Conservation (phyloP, 805 yeast genomes). For the Wickerhamomyces alni region DNA sequence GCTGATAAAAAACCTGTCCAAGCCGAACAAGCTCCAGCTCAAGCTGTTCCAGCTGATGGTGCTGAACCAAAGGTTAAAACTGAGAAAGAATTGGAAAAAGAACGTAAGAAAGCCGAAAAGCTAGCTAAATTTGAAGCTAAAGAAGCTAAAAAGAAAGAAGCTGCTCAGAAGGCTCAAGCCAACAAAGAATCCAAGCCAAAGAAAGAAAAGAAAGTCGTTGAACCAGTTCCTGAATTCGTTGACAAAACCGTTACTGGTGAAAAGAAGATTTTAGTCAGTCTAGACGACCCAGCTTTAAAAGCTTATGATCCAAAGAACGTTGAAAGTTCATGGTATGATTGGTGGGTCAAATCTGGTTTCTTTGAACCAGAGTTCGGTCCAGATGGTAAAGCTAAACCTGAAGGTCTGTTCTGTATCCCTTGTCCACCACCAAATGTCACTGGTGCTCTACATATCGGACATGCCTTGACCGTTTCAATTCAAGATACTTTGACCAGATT, state of each 20-base stretch:
- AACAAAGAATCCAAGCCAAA: slow-evolving; percentile 49
- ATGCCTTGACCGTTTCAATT: slow-evolving; percentile 90
- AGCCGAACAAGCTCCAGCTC: background rate
- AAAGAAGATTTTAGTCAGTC: slow-evolving; percentile 78
- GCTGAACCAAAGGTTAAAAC: slow-evolving; percentile 50
- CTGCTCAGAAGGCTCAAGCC: slow-evolving; percentile 30
- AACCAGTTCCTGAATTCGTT: slow-evolving; percentile 75
- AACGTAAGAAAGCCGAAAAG: slow-evolving; percentile 83
- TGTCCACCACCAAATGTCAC: slow-evolving; percentile 99
- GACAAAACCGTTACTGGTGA: slow-evolving; percentile 86
- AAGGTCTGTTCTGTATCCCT: slow-evolving; percentile 84
- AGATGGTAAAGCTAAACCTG: slow-evolving; percentile 72
- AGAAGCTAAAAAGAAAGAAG: slow-evolving; percentile 64
- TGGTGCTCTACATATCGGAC: slow-evolving; percentile 98
- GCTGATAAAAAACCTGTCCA: slow-evolving; percentile 1
- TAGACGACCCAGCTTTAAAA: slow-evolving; percentile 90
- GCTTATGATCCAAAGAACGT: slow-evolving; percentile 91
- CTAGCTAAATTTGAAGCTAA: slow-evolving; percentile 82
- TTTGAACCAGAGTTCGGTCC: slow-evolving; percentile 81
- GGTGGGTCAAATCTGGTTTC: slow-evolving; percentile 91
- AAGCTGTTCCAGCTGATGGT: slow-evolving; percentile 6
- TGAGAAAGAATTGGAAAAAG: slow-evolving; percentile 79
- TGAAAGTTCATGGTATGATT: slow-evolving; percentile 94
- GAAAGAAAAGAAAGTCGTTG: slow-evolving; percentile 64
- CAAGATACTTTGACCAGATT: slow-evolving; percentile 92